phyloP scores from a whole-genome alignment of 352 stramenopile genomes.

The Phytophthora fragariae region DNA sequence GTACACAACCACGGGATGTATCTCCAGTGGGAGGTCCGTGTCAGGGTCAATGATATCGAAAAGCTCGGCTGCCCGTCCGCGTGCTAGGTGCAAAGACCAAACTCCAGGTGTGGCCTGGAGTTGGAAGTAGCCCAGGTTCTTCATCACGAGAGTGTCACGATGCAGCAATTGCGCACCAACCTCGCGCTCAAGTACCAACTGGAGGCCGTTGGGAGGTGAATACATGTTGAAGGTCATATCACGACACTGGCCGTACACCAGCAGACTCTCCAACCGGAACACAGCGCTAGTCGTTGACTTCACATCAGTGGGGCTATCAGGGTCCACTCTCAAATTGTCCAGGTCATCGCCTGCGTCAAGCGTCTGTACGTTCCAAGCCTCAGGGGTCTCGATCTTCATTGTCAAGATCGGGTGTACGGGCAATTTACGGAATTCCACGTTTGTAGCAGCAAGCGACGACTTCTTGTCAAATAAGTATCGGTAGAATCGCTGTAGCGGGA shows the following conservation, averaged over 20 bases:
- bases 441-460: constrained; percentile 44
- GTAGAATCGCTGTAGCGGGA: constrained; percentile 95
- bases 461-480: constrained; percentile 88
- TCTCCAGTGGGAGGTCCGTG: constrained; percentile 49
- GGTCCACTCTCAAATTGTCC: constrained; percentile 92
- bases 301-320: constrained; percentile 57
- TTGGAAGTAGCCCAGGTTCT: constrained; percentile 99
- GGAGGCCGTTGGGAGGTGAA: constrained; percentile 89
- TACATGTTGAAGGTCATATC: constrained; percentile 86
- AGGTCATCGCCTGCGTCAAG: constrained; percentile 77
- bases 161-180: constrained; percentile 60
- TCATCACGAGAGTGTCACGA: constrained; percentile 99
- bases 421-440: constrained; percentile 80
- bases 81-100: constrained; percentile 92
- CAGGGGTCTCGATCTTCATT: constrained; percentile 93
- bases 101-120: constrained; percentile 97
- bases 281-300: constrained; percentile 70
- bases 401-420: constrained; percentile 91
- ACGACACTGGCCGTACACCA: constrained; percentile 92
- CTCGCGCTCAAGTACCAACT: constrained; percentile 90
- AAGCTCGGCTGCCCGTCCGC: constrained; percentile 73
- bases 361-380: constrained; percentile 94
- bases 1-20: constrained; percentile 62
- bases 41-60: constrained; percentile 79
- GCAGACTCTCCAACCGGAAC: constrained; percentile 90